Percentiles rank a stretch among this genome's conserved stretches.
Evolutionary conservation across 768 basidiomycete species (phyloP).

Genomic region (Polyporus arcularius): DNA sequence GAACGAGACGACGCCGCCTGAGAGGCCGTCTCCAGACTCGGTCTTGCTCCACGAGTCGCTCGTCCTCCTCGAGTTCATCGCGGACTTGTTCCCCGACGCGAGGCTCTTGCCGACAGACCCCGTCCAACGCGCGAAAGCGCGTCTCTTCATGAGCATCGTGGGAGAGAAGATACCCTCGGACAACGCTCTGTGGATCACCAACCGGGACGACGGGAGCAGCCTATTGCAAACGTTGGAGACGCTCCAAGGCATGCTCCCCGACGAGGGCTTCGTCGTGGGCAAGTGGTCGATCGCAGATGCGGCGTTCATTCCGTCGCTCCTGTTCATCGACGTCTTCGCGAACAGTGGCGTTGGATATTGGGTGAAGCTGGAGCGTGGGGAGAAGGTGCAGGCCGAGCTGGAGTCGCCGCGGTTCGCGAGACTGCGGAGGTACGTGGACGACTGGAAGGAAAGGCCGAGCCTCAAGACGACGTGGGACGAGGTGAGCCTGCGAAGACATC

Average conservation of each 20-base stretch:
- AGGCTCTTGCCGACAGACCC: slow-evolving; percentile 55
- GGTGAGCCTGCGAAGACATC: not conserved
- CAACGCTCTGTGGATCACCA: slow-evolving; percentile 34
- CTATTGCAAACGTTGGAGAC: slow-evolving; percentile 41
- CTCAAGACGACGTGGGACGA: not conserved
- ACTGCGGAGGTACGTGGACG: not conserved
- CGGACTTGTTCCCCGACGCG: slow-evolving; percentile 54
- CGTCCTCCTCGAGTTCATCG: slow-evolving; percentile 65
- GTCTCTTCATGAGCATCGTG: slow-evolving; percentile 61
- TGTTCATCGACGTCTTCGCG: not conserved
- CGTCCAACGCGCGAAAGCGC: slow-evolving; percentile 54
- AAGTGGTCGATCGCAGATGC: slow-evolving; percentile 65
- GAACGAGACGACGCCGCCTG: slow-evolving; percentile 45
- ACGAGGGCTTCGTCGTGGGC: slow-evolving; percentile 42
- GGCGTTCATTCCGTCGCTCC: slow-evolving; percentile 27
- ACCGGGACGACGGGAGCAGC: slow-evolving; percentile 41
- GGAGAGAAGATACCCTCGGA: slow-evolving; percentile 43
- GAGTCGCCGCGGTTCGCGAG: not conserved
- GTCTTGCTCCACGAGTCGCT: slow-evolving; percentile 63
- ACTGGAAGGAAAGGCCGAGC: not conserved
- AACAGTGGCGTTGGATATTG: not conserved
- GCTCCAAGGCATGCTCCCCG: slow-evolving; percentile 51
- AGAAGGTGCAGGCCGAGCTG: not conserved
- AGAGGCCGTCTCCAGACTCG: slow-evolving; percentile 58
- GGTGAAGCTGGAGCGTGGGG: not conserved